Conservation (phyloP, 768 basidiomycete species). For the Boletus speciosus region DNA sequence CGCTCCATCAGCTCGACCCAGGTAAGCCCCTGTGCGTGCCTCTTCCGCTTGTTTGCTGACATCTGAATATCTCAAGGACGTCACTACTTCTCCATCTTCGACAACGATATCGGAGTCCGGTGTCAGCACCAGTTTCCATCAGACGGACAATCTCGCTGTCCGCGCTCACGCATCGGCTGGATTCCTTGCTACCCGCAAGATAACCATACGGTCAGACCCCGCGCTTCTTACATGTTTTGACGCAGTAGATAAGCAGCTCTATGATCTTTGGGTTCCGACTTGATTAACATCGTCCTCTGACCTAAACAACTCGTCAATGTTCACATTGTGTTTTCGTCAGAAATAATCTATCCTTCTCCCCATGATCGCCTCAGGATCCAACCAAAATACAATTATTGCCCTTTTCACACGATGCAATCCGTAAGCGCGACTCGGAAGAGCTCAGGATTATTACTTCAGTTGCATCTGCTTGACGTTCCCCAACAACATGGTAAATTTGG, state of each 20-base stretch:
- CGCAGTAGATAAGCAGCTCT: constrained; percentile 69
- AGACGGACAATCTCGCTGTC: constrained; percentile 16
- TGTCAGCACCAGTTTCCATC: constrained; percentile 20
- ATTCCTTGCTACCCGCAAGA: constrained; percentile 33
- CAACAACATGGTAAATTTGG: not conserved
- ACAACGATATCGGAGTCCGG: constrained; percentile 31
- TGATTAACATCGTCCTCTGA: constrained; percentile 5
- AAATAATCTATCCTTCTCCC: not conserved
- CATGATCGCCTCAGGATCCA: not conserved
- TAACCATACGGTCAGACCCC: constrained; percentile 60
- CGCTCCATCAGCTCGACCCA: constrained; percentile 11
- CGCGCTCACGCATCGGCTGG: constrained; percentile 18
- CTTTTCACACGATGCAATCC: not conserved
- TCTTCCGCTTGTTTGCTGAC: not conserved
- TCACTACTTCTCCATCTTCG: constrained; percentile 26
- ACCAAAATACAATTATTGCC: not conserved
- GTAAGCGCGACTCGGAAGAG: not conserved
- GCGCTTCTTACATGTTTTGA: constrained; percentile 72
- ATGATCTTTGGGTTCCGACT: constrained; percentile 69
- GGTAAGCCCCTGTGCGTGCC: constrained; percentile 8
- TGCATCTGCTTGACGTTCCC: not conserved
- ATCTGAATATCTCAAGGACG: constrained; percentile 8
- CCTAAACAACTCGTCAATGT: not conserved
- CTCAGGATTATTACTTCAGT: not conserved
- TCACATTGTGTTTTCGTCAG: not conserved